phyloP scores from a whole-genome alignment of 2,329 filamentous ascomycete species.

The Fusarium neocosmosporiellum region DNA sequence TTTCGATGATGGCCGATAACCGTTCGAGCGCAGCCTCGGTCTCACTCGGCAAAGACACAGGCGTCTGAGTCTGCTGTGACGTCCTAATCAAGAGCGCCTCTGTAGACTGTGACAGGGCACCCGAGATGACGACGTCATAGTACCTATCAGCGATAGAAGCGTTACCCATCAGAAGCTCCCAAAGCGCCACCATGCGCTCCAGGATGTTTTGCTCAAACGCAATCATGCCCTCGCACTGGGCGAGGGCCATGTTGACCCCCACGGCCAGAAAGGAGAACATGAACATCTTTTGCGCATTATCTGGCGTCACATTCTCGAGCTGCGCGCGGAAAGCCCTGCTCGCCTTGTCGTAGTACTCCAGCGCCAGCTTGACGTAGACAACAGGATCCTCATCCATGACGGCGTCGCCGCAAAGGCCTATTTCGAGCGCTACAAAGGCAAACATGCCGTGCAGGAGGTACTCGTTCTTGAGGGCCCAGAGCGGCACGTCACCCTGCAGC shows the following conservation, averaged over 20 bases:
- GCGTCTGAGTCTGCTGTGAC: conserved; percentile 10
- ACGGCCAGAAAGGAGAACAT: conserved; percentile 40
- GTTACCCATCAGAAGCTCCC: conserved; percentile 36
- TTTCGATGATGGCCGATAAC: conserved; percentile 27
- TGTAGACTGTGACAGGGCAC: conserved; percentile 28
- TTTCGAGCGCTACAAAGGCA: conserved; percentile 36
- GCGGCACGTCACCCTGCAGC: conserved; percentile 48
- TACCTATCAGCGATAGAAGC: conserved; percentile 29
- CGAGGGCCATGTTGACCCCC: conserved; percentile 39
- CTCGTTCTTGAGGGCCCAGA: conserved; percentile 51
- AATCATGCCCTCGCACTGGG: conserved; percentile 28
- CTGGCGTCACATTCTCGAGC: conserved; percentile 31
- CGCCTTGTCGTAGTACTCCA: conserved; percentile 42
- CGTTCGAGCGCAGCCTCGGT: conserved; percentile 22
- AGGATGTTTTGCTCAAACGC: conserved; percentile 26
- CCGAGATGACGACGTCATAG: conserved; percentile 31
- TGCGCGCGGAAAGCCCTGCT: conserved; percentile 36
- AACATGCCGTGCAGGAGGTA: conserved; percentile 54
- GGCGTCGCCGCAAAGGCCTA: conserved; percentile 34
- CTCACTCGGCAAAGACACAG: background rate
- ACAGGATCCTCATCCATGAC: conserved; percentile 26
- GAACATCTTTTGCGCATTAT: conserved; percentile 38
- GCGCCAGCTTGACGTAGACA: conserved; percentile 35
- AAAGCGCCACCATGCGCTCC: conserved; percentile 30
- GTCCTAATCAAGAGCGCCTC: conserved; percentile 22